Evolutionary conservation across 139 green algal genomes (phyloP), one percentile per base, ranked within the genome.

Genomic region (Limnomonas spitsbergensis): DNA sequence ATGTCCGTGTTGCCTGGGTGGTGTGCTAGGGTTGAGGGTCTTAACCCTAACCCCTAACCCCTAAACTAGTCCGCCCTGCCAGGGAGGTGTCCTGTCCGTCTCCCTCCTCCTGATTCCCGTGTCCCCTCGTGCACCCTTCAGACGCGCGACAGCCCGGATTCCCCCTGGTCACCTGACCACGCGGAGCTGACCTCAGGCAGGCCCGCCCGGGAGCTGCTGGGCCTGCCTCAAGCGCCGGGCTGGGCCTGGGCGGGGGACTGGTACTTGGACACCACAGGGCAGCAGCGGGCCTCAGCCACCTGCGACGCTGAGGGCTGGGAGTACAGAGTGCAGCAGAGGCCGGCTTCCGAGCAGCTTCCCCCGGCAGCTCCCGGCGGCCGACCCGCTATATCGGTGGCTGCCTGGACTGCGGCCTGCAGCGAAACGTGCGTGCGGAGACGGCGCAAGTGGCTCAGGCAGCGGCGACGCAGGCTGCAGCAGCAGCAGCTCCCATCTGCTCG

Each of bases 201-300:
- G 34, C 52, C 38, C 9, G 68, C 47, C 39, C 53, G 37, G 69
- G 86, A 91, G 66, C 70, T 82, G 7, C 74, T 85, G 36, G 9
- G 29, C 14, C 71, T 87, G 38, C 87, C 86, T 4, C 7, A 69
- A 3, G 87, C 82, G 4, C 77, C 82, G 3, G 86, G 83, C 31
- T 92, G 87, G 87, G 34, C 61, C 31, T 92, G 87, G 87, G 66
- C 73, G 4, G 77, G 69, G 7, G 83, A 90, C 47, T 73, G 73
- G 82, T 3, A 32, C 26, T 37, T 77, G 37, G 73, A 80, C 67
- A 66, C 69, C 0, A 26, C 35, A 32, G 68, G 35, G 9, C 14
- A 42, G 53, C 61, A 36, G 20, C 34, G 66, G 6, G 35, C 32
- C 1, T 40, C 34, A 40, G 27, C 20, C 31, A 34, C 27, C 24